Conservation (phyloP, 768 basidiomycete genomes). For the Macrolepiota dolichaula region DNA sequence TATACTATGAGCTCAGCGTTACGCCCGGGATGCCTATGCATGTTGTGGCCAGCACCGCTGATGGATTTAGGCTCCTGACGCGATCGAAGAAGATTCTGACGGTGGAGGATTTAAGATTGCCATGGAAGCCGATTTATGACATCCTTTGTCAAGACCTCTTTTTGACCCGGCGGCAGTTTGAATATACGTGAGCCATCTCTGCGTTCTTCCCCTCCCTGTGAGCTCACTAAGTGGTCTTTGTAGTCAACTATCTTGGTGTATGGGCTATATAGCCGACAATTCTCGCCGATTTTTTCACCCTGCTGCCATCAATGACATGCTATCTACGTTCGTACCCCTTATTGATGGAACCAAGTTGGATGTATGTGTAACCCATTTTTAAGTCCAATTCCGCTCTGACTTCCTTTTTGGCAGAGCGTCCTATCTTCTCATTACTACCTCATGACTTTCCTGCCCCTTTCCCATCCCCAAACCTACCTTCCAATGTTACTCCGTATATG, state of each 20-base stretch:
- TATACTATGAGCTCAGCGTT: conserved; percentile 76
- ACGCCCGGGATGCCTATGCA: conserved; percentile 75
- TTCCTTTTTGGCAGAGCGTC: conserved; percentile 45
- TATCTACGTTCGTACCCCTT: conserved; percentile 77
- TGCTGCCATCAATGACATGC: conserved; percentile 82
- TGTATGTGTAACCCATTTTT: conserved; percentile 37
- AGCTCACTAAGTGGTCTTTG: conserved; percentile 6
- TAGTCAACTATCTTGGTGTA: conserved; percentile 74
- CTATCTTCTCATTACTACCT: conserved; percentile 84
- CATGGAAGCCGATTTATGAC: conserved; percentile 78
- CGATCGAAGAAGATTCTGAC: conserved; percentile 71
- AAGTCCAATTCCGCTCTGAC: conserved; percentile 5
- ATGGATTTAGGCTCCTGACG: conserved; percentile 56
- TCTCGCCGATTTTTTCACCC: conserved; percentile 87
- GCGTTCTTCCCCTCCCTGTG: not conserved
- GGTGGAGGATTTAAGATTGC: conserved; percentile 76
- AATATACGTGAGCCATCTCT: conserved; percentile 58
- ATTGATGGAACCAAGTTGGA: conserved; percentile 74
- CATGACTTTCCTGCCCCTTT: conserved; percentile 80
- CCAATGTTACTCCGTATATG: conserved; percentile 83
- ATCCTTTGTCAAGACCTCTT: conserved; percentile 74
- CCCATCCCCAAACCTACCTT: conserved; percentile 81
- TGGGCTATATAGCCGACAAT: conserved; percentile 68
- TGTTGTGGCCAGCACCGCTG: conserved; percentile 63
- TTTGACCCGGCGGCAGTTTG: conserved; percentile 70